Conservation (phyloP, 2,329 filamentous ascomycete genomes). For the Diplodia corticola region DNA sequence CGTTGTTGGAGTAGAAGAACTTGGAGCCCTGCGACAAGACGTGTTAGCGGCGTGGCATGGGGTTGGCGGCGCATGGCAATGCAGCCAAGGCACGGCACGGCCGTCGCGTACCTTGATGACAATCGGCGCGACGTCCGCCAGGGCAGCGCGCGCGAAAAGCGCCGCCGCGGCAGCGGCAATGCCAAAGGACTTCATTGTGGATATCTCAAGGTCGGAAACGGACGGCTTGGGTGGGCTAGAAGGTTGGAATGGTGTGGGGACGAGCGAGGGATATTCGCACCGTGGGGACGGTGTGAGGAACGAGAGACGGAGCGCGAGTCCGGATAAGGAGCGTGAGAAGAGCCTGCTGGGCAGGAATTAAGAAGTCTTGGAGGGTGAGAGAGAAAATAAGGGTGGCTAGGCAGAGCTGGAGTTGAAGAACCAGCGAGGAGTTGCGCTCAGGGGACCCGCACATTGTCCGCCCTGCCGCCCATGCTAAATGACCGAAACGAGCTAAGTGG, state of each 20-base stretch:
- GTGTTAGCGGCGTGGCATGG: background rate
- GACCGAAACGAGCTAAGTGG: slow-evolving; percentile 24
- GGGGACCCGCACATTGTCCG: slow-evolving; percentile 18
- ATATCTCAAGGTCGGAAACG: slow-evolving; percentile 19
- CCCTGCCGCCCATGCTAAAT: slow-evolving; percentile 20
- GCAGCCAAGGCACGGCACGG: slow-evolving; percentile 10
- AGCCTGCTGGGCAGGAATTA: slow-evolving; percentile 16
- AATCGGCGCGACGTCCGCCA: slow-evolving; percentile 63
- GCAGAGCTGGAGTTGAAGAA: slow-evolving; percentile 18
- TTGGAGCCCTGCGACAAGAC: slow-evolving; percentile 63
- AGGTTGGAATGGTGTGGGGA: slow-evolving; percentile 10
- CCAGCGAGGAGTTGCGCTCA: slow-evolving; percentile 18
- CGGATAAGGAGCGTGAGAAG: slow-evolving; percentile 24
- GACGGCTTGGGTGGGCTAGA: background rate
- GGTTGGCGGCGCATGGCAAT: background rate
- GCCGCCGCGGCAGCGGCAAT: slow-evolving; percentile 54
- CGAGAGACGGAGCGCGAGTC: slow-evolving; percentile 23
- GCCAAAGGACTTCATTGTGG: slow-evolving; percentile 57
- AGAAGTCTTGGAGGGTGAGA: slow-evolving; percentile 21
- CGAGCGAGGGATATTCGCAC: slow-evolving; percentile 19
- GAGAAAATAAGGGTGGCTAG: slow-evolving; percentile 20
- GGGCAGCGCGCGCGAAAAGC: slow-evolving; percentile 51
- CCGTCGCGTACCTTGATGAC: slow-evolving; percentile 63
- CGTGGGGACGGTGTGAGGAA: background rate
- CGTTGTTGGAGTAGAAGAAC: slow-evolving; percentile 86